Conservation (phyloP, 2,329 filamentous ascomycete species). For the Diplodia corticola region DNA sequence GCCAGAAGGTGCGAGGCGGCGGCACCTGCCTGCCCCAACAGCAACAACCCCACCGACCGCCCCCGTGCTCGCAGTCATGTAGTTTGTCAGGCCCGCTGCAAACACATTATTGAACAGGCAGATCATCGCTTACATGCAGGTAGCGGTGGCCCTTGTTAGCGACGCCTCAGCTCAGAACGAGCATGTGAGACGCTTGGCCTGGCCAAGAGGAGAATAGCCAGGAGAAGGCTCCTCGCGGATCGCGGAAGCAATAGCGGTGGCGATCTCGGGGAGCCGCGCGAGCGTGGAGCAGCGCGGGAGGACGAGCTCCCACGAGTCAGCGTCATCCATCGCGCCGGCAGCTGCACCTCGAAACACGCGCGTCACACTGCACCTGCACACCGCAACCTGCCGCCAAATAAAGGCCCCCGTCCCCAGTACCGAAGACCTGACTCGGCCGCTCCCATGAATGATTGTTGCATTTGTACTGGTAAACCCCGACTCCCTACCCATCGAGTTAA, state of each 20-base stretch:
- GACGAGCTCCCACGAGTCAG: slow-evolving; percentile 1
- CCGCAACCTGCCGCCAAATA: not conserved
- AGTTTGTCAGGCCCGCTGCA: not conserved
- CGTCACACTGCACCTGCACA: slow-evolving; percentile 2
- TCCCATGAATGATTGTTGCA: not conserved
- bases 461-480: not conserved
- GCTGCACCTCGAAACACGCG: not conserved
- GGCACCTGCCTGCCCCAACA: not conserved
- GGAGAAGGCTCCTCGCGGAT: not conserved
- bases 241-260: slow-evolving; percentile 6
- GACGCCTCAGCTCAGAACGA: too few species aligned
- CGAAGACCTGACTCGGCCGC: not conserved
- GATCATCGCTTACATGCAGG: not conserved
- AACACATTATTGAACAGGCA: not conserved
- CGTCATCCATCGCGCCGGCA: slow-evolving; percentile 1
- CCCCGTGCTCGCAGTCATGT: not conserved
- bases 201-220: not conserved
- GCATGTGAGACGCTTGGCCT: not conserved
- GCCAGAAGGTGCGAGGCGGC: not conserved
- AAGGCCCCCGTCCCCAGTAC: not conserved
- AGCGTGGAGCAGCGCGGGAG: not conserved
- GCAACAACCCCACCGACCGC: not conserved
- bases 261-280: not conserved
- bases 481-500: not conserved
- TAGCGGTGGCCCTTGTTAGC: not conserved